A percentile compares a stretch with the other conserved stretches of the same genome.
Conservation (phyloP, 2,329 filamentous ascomycete genomes). For the Cladosporium sphaerospermum region DNA sequence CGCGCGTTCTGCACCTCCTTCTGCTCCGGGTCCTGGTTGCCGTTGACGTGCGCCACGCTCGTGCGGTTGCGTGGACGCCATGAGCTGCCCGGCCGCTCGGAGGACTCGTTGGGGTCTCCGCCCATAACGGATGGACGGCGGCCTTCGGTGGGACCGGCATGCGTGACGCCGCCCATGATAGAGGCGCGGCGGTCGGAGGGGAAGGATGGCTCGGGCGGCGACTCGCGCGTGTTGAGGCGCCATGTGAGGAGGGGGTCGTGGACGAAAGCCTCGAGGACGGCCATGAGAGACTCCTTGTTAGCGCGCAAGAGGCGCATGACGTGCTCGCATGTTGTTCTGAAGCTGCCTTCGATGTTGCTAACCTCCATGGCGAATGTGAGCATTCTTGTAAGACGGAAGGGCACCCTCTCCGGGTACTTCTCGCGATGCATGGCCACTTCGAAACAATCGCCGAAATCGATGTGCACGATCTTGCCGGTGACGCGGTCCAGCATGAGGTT, state of each 20-base stretch:
- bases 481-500: constrained; percentile 96
- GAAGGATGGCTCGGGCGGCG: constrained; percentile 54
- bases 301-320: constrained; percentile 95
- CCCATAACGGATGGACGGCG: constrained; percentile 29
- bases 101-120: constrained; percentile 22
- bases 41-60: constrained; percentile 29
- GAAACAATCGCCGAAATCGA: constrained; percentile 99
- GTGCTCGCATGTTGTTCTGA: constrained; percentile 95
- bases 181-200: constrained; percentile 55
- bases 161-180: constrained; percentile 45
- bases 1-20: constrained; percentile 86
- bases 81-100: constrained; percentile 23
- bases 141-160: constrained; percentile 18
- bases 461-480: constrained; percentile 95
- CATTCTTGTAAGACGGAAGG: constrained; percentile 97
- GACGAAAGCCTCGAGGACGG: constrained; percentile 96
- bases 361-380: constrained; percentile 99
- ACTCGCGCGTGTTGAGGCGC: constrained; percentile 66
- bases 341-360: constrained; percentile 98
- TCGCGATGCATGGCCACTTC: constrained; percentile 99
- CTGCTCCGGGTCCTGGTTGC: constrained; percentile 31
- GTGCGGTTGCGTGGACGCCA: constrained; percentile 26
- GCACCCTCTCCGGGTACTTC: constrained; percentile 95
- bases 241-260: constrained; percentile 98
- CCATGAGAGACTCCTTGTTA: constrained; percentile 98